phyloP scores from a whole-genome alignment of 768 basidiomycete species.

The Panaeolus cyanescens region DNA sequence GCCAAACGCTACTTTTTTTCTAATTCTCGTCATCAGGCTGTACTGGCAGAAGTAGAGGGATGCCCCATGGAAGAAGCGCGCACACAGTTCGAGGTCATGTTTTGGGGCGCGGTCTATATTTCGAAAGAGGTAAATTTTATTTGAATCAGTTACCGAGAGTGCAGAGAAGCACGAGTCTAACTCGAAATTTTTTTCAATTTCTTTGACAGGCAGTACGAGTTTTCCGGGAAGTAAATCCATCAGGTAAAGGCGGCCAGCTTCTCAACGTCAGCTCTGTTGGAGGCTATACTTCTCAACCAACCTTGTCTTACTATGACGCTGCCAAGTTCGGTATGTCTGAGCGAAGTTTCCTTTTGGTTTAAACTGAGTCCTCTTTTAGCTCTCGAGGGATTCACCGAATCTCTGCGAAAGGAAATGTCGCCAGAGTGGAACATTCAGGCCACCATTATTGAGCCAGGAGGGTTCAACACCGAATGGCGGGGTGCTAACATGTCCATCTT shows the following conservation, averaged over 20 bases:
- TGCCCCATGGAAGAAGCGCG: background rate
- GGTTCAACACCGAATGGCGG: conserved; percentile 24
- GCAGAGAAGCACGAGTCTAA: too few species aligned
- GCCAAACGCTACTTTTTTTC: background rate
- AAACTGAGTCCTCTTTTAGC: conserved; percentile 26
- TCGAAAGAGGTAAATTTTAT: too few species aligned
- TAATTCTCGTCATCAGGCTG: background rate
- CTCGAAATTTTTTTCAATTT: too few species aligned
- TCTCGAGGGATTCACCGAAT: conserved; percentile 33
- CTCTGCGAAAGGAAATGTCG: conserved; percentile 34
- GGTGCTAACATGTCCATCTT: conserved; percentile 12
- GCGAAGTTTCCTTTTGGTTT: too few species aligned
- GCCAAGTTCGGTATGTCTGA: background rate
- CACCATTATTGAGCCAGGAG: conserved; percentile 23
- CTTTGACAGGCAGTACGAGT: too few species aligned
- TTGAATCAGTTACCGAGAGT: too few species aligned
- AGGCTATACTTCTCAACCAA: background rate
- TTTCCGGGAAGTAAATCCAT: background rate
- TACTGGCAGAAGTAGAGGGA: background rate
- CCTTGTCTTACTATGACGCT: background rate
- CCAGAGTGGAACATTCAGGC: conserved; percentile 43
- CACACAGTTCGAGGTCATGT: background rate
- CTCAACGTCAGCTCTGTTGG: background rate
- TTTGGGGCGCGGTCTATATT: background rate
- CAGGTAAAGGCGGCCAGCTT: background rate